These are phyloP conservation scores for Saturnispora serradocipensis DNA, from an alignment of 805 yeast species.

Conservation along the genomic window DNA sequence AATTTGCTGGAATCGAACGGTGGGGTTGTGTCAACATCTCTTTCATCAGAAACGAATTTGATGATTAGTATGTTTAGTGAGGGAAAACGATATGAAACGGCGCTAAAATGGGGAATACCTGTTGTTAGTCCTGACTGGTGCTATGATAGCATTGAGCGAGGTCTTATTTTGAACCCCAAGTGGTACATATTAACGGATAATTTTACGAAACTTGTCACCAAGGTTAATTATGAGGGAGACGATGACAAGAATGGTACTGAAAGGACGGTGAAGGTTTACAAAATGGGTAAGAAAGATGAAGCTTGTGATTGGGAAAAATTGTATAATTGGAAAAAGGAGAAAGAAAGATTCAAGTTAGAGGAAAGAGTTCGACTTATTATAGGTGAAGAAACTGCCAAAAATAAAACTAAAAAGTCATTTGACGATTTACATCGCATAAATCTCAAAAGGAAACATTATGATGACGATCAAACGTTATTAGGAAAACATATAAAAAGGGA, in stretches of 20 bases:
- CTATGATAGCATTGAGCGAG: constrained; percentile 36
- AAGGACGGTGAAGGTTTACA: constrained; percentile 10
- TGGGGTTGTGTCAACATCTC: constrained; percentile 41
- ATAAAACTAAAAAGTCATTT: not conserved
- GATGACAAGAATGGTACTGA: constrained; percentile 8
- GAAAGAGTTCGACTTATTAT: constrained; percentile 6
- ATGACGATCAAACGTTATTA: not conserved
- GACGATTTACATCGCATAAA: not conserved
- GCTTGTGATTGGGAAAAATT: constrained; percentile 14
- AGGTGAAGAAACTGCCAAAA: not conserved
- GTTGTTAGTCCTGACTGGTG: constrained; percentile 48
- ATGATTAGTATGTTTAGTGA: constrained; percentile 41
- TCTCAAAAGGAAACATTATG: not conserved
- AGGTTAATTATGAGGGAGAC: constrained; percentile 13
- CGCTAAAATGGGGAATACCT: constrained; percentile 44
- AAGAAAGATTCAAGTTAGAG: constrained; percentile 4
- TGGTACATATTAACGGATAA: constrained; percentile 30
- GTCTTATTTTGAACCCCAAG: constrained; percentile 31
- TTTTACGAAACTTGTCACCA: constrained; percentile 34
- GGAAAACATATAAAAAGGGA: not conserved
- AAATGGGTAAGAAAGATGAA: constrained; percentile 11
- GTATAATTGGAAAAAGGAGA: constrained; percentile 11
- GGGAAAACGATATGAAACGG: constrained; percentile 47
- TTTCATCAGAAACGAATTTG: constrained; percentile 35
- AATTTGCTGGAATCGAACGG: constrained; percentile 33